Conservation (phyloP, 495 filamentous ascomycete species). For the Opeltia flavorubescens region DNA sequence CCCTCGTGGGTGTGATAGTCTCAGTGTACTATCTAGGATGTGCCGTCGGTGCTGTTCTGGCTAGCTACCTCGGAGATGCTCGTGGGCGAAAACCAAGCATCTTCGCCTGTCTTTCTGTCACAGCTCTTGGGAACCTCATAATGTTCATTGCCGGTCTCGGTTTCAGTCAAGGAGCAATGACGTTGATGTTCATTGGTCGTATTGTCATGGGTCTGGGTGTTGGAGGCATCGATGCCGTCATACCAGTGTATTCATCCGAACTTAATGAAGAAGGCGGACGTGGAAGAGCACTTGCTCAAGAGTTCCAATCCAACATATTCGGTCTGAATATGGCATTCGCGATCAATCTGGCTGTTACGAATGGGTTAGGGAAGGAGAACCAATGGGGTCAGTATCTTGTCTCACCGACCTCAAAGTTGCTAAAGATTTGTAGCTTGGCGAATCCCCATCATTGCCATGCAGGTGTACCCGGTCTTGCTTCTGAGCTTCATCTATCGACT, state of each 20-base stretch:
- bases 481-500: conserved; percentile 30
- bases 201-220: conserved; percentile 42
- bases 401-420: not conserved
- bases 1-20: conserved; percentile 41
- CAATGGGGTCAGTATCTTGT: conserved; percentile 26
- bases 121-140: conserved; percentile 35
- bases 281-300: conserved; percentile 38
- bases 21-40: conserved; percentile 47
- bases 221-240: conserved; percentile 41
- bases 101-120: conserved; percentile 32
- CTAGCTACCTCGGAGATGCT: conserved; percentile 32
- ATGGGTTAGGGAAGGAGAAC: conserved; percentile 21
- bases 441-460: conserved; percentile 47
- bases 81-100: conserved; percentile 36
- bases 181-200: conserved; percentile 36
- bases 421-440: conserved; percentile 31
- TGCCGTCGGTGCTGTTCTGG: conserved; percentile 35
- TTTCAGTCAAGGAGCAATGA: conserved; percentile 24
- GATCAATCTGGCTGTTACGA: conserved; percentile 27
- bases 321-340: conserved; percentile 40
- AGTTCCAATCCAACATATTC: conserved; percentile 46
- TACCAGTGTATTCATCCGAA: conserved; percentile 42
- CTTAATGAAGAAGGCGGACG: conserved; percentile 32
- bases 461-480: conserved; percentile 36
- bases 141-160: conserved; percentile 40